These are phyloP conservation scores for Brassica juncea DNA, from an alignment of 345 rosid species.

Conservation along the genomic window DNA sequence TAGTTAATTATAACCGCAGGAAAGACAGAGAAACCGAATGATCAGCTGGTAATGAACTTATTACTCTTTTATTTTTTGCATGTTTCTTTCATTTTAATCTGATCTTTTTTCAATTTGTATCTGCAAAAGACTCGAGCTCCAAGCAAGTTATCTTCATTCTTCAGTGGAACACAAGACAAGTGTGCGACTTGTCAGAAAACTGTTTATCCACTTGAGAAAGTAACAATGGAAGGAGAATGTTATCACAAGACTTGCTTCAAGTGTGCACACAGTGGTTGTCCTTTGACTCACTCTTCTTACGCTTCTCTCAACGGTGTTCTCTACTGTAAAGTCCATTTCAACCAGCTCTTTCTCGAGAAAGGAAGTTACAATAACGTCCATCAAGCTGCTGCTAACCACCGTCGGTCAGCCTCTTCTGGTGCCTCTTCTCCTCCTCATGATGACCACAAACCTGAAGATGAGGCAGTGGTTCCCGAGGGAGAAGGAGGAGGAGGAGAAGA, in stretches of 20 bases:
- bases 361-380: slow-evolving; percentile 87
- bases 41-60: slow-evolving; percentile 53
- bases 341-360: slow-evolving; percentile 94
- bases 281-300: slow-evolving; percentile 86
- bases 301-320: slow-evolving; percentile 89
- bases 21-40: slow-evolving; percentile 56
- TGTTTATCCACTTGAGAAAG: slow-evolving; percentile 95
- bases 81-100: neutral
- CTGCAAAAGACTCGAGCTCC: slow-evolving; percentile 64
- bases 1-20: slow-evolving; percentile 35
- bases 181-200: slow-evolving; percentile 83
- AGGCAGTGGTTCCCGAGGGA: slow-evolving; percentile 13
- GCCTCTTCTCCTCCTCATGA: slow-evolving; percentile 51
- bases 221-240: slow-evolving; percentile 78
- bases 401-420: slow-evolving; percentile 50
- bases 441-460: slow-evolving; percentile 21
- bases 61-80: neutral
- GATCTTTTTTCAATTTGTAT: neutral
- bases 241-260: slow-evolving; percentile 91
- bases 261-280: slow-evolving; percentile 88
- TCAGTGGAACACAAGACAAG: slow-evolving; percentile 94
- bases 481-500: slow-evolving; percentile 20
- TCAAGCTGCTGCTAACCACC: slow-evolving; percentile 77
- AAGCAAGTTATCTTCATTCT: slow-evolving; percentile 81
- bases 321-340: slow-evolving; percentile 94